Evolutionary conservation across 495 filamentous ascomycete genomes (phyloP).

Genomic region (Penicillium nucicola): DNA sequence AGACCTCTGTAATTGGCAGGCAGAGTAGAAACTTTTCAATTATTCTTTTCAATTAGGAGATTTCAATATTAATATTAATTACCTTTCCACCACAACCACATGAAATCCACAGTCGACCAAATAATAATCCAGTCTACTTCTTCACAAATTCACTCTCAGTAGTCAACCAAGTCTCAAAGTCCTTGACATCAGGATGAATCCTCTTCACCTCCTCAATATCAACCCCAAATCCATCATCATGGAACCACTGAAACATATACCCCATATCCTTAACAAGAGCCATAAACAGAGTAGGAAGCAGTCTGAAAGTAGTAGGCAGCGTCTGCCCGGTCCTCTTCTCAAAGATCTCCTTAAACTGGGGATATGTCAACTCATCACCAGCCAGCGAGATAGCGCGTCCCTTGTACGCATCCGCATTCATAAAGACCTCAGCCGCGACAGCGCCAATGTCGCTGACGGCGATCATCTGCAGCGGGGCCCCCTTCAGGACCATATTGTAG

Average conservation of each 20-base stretch:
- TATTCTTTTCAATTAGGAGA: too few relatives aligned
- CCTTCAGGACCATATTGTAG: slow-evolving; percentile 43
- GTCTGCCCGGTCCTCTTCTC: slow-evolving; percentile 42
- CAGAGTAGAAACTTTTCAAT: too few relatives aligned
- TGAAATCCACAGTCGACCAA: too few relatives aligned
- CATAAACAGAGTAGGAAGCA: slow-evolving; percentile 37
- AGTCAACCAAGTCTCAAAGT: slow-evolving; percentile 59
- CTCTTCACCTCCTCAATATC: slow-evolving; percentile 53
- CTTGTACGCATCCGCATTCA: slow-evolving; percentile 42
- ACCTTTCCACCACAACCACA: too few relatives aligned
- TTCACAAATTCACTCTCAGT: slow-evolving; percentile 48
- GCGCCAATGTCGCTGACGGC: slow-evolving; percentile 59
- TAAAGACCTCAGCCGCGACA: slow-evolving; percentile 62
- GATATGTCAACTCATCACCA: slow-evolving; percentile 56
- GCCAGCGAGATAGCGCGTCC: slow-evolving; percentile 50
- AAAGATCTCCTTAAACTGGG: slow-evolving; percentile 49
- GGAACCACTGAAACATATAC: slow-evolving; percentile 63
- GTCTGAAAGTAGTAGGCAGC: slow-evolving; percentile 48
- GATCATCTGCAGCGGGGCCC: slow-evolving; percentile 56
- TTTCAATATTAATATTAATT: too few relatives aligned
- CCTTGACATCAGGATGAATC: slow-evolving; percentile 50
- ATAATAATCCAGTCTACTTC: too few relatives aligned
- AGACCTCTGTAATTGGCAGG: too few relatives aligned
- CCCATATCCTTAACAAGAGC: slow-evolving; percentile 51
- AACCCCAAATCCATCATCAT: slow-evolving; percentile 56